Evolutionary conservation across 2,329 filamentous ascomycete genomes (phyloP).

Genomic region (Botrytis sinoallii): DNA sequence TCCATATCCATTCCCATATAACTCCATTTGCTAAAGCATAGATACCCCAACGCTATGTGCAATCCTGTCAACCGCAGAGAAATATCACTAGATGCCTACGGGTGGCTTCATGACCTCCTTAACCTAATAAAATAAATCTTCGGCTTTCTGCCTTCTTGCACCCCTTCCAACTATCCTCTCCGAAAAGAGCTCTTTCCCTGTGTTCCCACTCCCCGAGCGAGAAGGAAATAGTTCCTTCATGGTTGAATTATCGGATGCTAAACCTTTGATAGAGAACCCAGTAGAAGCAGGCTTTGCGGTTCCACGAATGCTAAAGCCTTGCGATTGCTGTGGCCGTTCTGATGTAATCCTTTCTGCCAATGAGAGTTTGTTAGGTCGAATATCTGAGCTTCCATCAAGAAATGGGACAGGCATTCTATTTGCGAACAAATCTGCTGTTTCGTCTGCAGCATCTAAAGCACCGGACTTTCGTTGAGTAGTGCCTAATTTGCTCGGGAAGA

Average conservation of each 20-base stretch:
- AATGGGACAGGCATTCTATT: constrained; percentile 49
- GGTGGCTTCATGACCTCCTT: background rate
- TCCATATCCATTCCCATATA: background rate
- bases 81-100: background rate
- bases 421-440: constrained; percentile 51
- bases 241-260: constrained; percentile 51
- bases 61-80: background rate
- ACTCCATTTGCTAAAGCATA: constrained; percentile 13
- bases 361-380: constrained; percentile 23
- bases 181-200: constrained; percentile 67
- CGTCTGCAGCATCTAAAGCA: constrained; percentile 53
- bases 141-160: constrained; percentile 61
- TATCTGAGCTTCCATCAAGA: constrained; percentile 44
- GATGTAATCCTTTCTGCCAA: constrained; percentile 32
- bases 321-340: constrained; percentile 38
- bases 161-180: constrained; percentile 57
- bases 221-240: constrained; percentile 67
- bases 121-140: constrained; percentile 66
- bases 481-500: constrained; percentile 52
- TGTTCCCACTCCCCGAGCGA: constrained; percentile 54
- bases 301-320: constrained; percentile 58
- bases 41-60: background rate
- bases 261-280: constrained; percentile 66
- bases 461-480: constrained; percentile 47
- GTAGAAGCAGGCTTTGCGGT: constrained; percentile 45